These are phyloP conservation scores for Lycium ferocissimum DNA, from an alignment of 257 asterid genomes.

Conservation along the genomic window DNA sequence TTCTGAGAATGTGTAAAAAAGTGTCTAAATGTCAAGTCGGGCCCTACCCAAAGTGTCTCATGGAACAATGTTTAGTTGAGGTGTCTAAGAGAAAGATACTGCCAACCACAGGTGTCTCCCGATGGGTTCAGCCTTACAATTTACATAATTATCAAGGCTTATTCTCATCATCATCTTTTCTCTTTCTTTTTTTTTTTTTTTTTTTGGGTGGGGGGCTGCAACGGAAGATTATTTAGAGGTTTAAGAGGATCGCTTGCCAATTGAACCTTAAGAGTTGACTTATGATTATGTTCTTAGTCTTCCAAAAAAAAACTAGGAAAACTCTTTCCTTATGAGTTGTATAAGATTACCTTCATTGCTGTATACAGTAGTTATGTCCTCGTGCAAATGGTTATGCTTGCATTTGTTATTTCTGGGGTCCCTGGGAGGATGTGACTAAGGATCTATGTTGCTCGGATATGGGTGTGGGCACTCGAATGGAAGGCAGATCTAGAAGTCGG, in stretches of 20 bases:
- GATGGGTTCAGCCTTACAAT: too few relatives aligned
- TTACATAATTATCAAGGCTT: not conserved
- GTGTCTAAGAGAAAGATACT: too few relatives aligned
- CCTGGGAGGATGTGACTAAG: not conserved
- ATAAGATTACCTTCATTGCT: not conserved
- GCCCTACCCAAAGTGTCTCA: too few relatives aligned
- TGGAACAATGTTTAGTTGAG: too few relatives aligned
- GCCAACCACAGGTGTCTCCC: too few relatives aligned
- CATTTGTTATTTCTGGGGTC: conserved; percentile 10
- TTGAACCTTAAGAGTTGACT: not conserved
- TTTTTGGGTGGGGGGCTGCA: not conserved
- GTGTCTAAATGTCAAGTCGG: too few relatives aligned
- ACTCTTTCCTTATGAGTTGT: not conserved
- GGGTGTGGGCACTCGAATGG: not conserved
- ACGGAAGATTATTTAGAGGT: not conserved
- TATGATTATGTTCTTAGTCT: conserved; percentile 14
- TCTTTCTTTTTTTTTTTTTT: not conserved
- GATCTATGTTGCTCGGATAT: not conserved
- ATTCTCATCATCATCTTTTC: not conserved
- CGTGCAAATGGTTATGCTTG: conserved; percentile 7
- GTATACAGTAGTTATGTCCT: conserved; percentile 22
- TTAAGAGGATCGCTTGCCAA: not conserved
- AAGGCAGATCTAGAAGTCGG: not conserved
- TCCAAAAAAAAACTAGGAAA: not conserved
- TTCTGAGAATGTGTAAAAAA: too few relatives aligned